A percentile compares a stretch with the other conserved stretches of the same genome.
phyloP scores from a whole-genome alignment of 148 eudicot genomes.

The Persicaria maculosa region DNA sequence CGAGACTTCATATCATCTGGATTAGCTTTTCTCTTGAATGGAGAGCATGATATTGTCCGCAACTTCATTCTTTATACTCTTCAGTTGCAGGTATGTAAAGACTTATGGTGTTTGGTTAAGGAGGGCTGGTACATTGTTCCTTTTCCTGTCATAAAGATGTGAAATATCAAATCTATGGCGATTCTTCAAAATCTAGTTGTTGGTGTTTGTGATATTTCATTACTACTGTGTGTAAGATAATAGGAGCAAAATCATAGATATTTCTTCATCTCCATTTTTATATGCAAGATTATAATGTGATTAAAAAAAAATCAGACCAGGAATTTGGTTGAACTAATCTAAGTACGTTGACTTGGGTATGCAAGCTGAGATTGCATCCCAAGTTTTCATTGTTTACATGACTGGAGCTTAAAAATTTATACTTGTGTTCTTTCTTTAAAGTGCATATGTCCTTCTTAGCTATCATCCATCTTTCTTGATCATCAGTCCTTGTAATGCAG shows the following conservation, averaged over 20 bases:
- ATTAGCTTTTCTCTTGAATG: slow-evolving; percentile 46
- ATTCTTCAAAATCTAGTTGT: neutral
- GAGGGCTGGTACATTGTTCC: neutral
- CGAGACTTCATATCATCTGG: slow-evolving; percentile 50
- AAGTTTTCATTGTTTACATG: too few species aligned
- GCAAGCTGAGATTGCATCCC: neutral
- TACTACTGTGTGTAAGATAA: too few species aligned
- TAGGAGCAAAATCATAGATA: too few species aligned
- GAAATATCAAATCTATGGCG: neutral
- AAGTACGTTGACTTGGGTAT: neutral
- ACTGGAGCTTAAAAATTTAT: too few species aligned
- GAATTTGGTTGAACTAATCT: too few species aligned
- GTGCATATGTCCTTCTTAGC: neutral
- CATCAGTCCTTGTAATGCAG: slow-evolving; percentile 20
- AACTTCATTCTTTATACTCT: slow-evolving; percentile 48
- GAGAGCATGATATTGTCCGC: slow-evolving; percentile 47
- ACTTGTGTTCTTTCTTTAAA: neutral
- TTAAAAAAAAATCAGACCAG: too few species aligned
- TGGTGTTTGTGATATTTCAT: too few species aligned
- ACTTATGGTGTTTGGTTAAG: neutral
- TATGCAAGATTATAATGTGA: too few species aligned
- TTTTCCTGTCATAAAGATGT: neutral
- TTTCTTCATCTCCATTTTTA: too few species aligned
- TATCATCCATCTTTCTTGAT: neutral
- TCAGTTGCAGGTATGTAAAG: slow-evolving; percentile 40